These are phyloP conservation scores for Hypoxylon sp. DNA, from an alignment of 2,329 filamentous ascomycete species.

Conservation along the genomic window DNA sequence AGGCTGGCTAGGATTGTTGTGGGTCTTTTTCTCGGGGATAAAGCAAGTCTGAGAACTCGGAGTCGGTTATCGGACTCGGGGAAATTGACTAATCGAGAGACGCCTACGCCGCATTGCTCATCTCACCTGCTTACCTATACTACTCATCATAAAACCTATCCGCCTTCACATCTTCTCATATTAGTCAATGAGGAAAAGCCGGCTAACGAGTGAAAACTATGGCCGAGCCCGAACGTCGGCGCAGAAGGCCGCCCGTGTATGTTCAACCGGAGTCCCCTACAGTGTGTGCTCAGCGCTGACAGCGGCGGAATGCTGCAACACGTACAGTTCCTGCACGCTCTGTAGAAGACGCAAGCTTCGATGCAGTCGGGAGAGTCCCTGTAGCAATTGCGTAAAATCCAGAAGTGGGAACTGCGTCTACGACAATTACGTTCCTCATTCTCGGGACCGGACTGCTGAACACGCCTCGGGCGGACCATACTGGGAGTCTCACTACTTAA, in stretches of 20 bases:
- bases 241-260: slow-evolving; percentile 61
- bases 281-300: slow-evolving; percentile 21
- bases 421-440: slow-evolving; percentile 44
- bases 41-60: slow-evolving; percentile 14
- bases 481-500: slow-evolving; percentile 16
- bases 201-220: slow-evolving; percentile 16
- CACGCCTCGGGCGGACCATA: not conserved
- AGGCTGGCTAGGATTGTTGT: not conserved
- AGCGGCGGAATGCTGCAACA: slow-evolving; percentile 17
- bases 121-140: not conserved
- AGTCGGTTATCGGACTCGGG: slow-evolving; percentile 34
- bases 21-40: slow-evolving; percentile 14
- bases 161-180: slow-evolving; percentile 2
- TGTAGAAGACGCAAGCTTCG: slow-evolving; percentile 71
- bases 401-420: slow-evolving; percentile 66
- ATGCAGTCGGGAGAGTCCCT: slow-evolving; percentile 70
- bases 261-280: slow-evolving; percentile 37
- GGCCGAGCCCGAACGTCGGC: slow-evolving; percentile 48
- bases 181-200: slow-evolving; percentile 1
- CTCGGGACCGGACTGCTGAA: slow-evolving; percentile 13
- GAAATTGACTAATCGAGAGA: slow-evolving; percentile 24
- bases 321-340: slow-evolving; percentile 59
- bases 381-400: slow-evolving; percentile 69
- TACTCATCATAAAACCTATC: slow-evolving; percentile 15
- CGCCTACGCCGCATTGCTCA: not conserved